These are phyloP conservation scores for Elaeagnus macrophylla DNA, from an alignment of 306 rosid genomes.

Conservation along the genomic window DNA sequence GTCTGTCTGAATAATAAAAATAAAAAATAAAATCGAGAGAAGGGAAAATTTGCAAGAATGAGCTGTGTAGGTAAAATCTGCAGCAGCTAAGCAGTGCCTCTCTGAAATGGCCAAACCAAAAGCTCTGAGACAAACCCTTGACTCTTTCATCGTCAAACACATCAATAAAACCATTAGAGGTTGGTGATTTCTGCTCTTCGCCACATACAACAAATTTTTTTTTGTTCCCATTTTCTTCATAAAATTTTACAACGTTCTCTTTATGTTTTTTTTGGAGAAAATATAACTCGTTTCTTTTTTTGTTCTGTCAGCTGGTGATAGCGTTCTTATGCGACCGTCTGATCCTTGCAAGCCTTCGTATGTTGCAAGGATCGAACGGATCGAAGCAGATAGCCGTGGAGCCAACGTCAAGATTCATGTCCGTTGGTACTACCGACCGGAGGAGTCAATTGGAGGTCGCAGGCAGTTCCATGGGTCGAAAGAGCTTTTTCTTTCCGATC, in stretches of 20 bases:
- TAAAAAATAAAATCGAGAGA: no score
- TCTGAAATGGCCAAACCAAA: slow-evolving; percentile 76
- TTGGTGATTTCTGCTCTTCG: slow-evolving; percentile 3
- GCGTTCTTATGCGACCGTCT: slow-evolving; percentile 87
- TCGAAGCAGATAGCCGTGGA: slow-evolving; percentile 94
- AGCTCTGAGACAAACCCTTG: slow-evolving; percentile 85
- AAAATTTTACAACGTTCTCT: background rate
- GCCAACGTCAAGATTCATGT: slow-evolving; percentile 77
- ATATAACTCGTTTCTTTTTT: background rate
- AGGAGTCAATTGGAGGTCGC: slow-evolving; percentile 97
- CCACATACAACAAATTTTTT: background rate
- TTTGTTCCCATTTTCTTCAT: background rate
- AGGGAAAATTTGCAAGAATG: background rate
- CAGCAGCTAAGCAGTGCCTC: background rate
- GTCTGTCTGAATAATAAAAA: no score
- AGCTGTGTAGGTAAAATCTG: background rate
- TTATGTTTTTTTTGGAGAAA: background rate
- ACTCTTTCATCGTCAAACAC: slow-evolving; percentile 83
- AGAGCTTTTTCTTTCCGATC: slow-evolving; percentile 93
- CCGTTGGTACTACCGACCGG: slow-evolving; percentile 98
- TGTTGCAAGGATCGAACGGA: slow-evolving; percentile 87
- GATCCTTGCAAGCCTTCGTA: slow-evolving; percentile 79
- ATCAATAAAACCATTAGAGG: slow-evolving; percentile 71
- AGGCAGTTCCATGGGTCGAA: slow-evolving; percentile 96
- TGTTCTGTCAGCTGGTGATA: slow-evolving; percentile 54